Evolutionary conservation across 2,329 filamentous ascomycete species (phyloP).

Genomic region (Colletotrichum kahawae): DNA sequence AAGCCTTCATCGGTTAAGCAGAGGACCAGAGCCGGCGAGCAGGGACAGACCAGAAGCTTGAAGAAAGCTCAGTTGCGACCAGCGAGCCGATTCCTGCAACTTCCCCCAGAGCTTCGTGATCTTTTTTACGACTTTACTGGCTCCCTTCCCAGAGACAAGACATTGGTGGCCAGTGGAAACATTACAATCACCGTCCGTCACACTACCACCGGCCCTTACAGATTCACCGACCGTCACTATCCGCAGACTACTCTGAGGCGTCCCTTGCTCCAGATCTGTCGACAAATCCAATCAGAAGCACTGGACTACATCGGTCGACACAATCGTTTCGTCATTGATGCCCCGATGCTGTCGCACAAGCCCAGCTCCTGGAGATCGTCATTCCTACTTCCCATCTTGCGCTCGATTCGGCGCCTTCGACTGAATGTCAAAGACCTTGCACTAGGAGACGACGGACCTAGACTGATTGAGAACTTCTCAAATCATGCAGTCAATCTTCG

Average conservation of each 20-base stretch:
- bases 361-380: not conserved
- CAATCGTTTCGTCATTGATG: not conserved
- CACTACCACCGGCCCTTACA: not conserved
- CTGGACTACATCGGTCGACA: not conserved
- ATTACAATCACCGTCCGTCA: not conserved
- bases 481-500: not conserved
- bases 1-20: not conserved
- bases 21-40: not conserved
- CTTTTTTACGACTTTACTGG: not conserved
- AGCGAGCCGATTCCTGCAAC: not conserved
- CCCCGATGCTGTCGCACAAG: not conserved
- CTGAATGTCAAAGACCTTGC: not conserved
- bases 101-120: not conserved
- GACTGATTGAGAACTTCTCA: not conserved
- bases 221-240: not conserved
- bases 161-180: not conserved
- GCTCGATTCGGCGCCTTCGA: not conserved
- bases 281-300: not conserved
- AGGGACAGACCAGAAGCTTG: not conserved
- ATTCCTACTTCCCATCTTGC: not conserved
- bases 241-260: not conserved
- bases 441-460: not conserved
- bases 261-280: not conserved
- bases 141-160: not conserved
- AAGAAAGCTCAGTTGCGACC: not conserved